These are phyloP conservation scores for Nicotiana otophora DNA, from an alignment of 257 asterid species.

Conservation along the genomic window DNA sequence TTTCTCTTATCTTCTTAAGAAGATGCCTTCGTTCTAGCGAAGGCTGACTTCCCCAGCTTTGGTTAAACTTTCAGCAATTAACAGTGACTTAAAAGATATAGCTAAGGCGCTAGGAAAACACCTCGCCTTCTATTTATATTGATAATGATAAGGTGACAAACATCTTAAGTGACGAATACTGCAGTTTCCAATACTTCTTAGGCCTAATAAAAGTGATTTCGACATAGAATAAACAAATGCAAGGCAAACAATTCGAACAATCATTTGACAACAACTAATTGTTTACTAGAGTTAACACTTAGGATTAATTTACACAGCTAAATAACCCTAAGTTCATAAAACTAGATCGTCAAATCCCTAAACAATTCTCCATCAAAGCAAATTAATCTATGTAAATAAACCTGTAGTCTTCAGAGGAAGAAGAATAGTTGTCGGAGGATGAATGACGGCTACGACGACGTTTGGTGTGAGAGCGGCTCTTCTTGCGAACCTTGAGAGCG, in stretches of 20 bases:
- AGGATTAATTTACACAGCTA: not conserved
- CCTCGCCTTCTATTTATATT: not conserved
- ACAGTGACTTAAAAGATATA: too few species aligned
- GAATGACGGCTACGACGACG: conserved; percentile 67
- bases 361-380: not conserved
- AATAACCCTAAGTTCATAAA: not conserved
- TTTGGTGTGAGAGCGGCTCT: conserved; percentile 55
- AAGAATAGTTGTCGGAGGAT: conserved; percentile 52
- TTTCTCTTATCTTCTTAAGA: too few species aligned
- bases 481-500: conserved; percentile 53
- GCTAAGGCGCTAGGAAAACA: too few species aligned
- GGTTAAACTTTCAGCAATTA: too few species aligned
- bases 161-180: not conserved
- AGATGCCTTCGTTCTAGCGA: too few species aligned
- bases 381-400: not conserved
- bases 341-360: not conserved
- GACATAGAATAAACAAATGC: not conserved
- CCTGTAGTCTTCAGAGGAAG: conserved; percentile 64
- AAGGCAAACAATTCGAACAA: not conserved
- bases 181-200: not conserved
- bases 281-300: not conserved
- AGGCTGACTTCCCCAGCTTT: too few species aligned
- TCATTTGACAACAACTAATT: not conserved
- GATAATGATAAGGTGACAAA: not conserved
- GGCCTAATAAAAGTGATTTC: not conserved